Evolutionary conservation across 805 yeast species (phyloP), one percentile per base, ranked within the genome.

Genomic region (Candida sanyiensis): DNA sequence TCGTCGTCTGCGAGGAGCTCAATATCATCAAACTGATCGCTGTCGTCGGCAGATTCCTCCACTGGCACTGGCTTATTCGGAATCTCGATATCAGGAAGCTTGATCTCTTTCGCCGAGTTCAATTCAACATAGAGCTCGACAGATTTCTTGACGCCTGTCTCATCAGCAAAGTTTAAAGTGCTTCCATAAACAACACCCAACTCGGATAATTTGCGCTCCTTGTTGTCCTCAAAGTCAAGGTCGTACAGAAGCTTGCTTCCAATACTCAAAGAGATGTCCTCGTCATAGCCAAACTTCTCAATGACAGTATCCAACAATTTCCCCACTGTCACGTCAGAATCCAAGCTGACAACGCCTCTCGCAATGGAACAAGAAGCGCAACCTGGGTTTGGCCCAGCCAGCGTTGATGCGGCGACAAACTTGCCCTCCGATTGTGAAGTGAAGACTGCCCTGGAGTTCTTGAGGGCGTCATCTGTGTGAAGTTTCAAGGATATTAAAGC

Each of bases 221-320:
- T 50, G 52, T 90, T 80, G 52, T 89, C 97, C 35, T 86, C 95
- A 57, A 85, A 88, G 53, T 90, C 98, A 41, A 70, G 70, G 61
- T 93, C 98, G 50, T 85, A 86, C 7, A 93, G 57, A 43, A 93
- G 67, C 47, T 73, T 51, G 17, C 51, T 46, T 26, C 80, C 82
- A 19, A 80, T 64, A 16, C 82, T 70, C 6, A 84, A 54, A 3
- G 86, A 70, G 27, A 72, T 49, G 33, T 70, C 78, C 27, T 69
- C 77, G 2, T 63, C 74, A 54, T 77, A 85, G 0, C 66, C 67
- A 50, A 81, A 80, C 37, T 68, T 67, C 1, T 50, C 53, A 20
- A 67, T 57, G 4, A 89, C 52, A 3, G 61, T 48, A 3, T 71
- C 69, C 9, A 87, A 63, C 10, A 90, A 56, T n/a, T 72, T 66